These are phyloP conservation scores for Neodidymelliopsis sp. DNA, from an alignment of 2,329 filamentous ascomycete genomes.

Conservation along the genomic window DNA sequence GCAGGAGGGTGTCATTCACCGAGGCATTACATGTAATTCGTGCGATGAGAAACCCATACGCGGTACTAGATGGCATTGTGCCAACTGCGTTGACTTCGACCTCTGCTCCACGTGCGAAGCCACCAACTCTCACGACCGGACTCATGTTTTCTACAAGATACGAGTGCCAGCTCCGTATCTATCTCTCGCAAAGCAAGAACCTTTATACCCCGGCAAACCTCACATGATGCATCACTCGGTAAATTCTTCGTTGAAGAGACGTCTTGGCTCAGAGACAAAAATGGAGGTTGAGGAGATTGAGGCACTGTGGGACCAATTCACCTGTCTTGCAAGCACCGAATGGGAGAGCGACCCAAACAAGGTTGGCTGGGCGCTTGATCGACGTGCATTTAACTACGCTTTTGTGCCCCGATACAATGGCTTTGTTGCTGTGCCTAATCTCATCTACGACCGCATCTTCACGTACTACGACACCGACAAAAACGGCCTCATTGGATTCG, in stretches of 20 bases:
- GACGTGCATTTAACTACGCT: slow-evolving; percentile 90
- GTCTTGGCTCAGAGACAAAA: slow-evolving; percentile 56
- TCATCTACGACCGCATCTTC: slow-evolving; percentile 96
- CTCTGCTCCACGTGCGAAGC: slow-evolving; percentile 92
- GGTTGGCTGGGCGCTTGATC: slow-evolving; percentile 84
- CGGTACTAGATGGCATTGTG: slow-evolving; percentile 90
- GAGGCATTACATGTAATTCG: slow-evolving; percentile 89
- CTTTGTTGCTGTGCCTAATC: slow-evolving; percentile 79
- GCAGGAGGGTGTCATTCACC: slow-evolving; percentile 79
- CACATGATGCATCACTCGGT: slow-evolving; percentile 72
- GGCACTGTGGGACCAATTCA: slow-evolving; percentile 96
- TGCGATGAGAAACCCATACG: slow-evolving; percentile 89
- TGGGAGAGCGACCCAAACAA: slow-evolving; percentile 82
- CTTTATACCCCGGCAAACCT: slow-evolving; percentile 66
- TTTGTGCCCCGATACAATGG: slow-evolving; percentile 86
- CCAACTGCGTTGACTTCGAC: slow-evolving; percentile 95
- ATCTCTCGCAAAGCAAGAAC: slow-evolving; percentile 71
- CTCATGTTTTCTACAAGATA: slow-evolving; percentile 97
- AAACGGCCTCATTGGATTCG: slow-evolving; percentile 88
- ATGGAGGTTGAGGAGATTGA: slow-evolving; percentile 87
- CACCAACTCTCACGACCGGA: slow-evolving; percentile 79
- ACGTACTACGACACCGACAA: slow-evolving; percentile 92
- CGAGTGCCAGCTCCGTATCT: slow-evolving; percentile 87
- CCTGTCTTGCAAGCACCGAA: slow-evolving; percentile 86
- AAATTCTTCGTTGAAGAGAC: slow-evolving; percentile 71